Evolutionary conservation across 108 stramenopile species (phyloP), one percentile per base, ranked within the genome.

Genomic region (Stephanodiscus triporus): DNA sequence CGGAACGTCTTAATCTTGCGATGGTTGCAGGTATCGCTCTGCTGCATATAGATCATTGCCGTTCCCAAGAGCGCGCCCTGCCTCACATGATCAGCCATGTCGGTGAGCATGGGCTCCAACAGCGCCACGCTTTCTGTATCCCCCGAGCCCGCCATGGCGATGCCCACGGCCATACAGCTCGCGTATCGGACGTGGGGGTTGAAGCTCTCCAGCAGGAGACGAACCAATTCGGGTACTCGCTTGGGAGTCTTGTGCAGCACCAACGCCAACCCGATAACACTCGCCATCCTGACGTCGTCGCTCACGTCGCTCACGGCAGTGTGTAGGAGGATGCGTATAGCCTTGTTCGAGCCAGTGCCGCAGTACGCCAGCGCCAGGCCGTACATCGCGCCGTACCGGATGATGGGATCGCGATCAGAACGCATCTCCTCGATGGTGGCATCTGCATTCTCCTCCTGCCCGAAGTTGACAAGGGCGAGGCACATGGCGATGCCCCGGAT

Each of bases 141-240:
- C 6, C 95, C 99, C 10, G 97, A 93, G 20, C 97, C 98, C 6
- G 98, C 95, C 94, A 97, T 97, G 57, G 98, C 96, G 71, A 99
- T 97, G 20, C 98, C 99, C 6, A 99, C 95, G 9, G 99, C 98
- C 92, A 99, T 95, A 71, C 98, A 98, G 77, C 97, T 95, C 20
- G 98, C 99, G 77, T 98, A 99, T 51, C 99, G 92, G 38, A 99
- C 98, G 80, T 99, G 98, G 19, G 99, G 97, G 81, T 99, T 99
- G 91, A 98, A 99, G 76, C 89, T 91, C 76, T 99, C 99, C n/a
- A 98, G 80, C 16, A 99, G 83, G 17, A 99, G 89, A 53, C 93
- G 86, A 62, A 99, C 95, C 10, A 98, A 77, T 57, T 91, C 81
- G 4, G 96, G 96, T 47, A 99, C 95, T 30, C 95, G 94, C 73